phyloP scores from a whole-genome alignment of 1,284 basidiomycete species.

The Psilocybe mexicana region DNA sequence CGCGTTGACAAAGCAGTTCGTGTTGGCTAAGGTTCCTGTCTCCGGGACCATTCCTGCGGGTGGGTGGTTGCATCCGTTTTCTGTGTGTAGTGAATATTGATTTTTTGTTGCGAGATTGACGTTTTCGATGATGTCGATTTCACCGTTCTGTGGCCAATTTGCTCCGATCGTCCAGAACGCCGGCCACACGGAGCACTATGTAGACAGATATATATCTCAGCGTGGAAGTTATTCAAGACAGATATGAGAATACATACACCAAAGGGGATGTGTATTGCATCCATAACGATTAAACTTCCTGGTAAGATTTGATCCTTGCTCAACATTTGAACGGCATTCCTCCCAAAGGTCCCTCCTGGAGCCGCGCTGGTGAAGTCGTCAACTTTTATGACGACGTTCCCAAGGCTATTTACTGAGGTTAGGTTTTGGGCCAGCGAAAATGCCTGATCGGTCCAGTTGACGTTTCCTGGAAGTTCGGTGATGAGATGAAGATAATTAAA shows the following conservation, averaged over 20 bases:
- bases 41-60: slow-evolving; percentile 38
- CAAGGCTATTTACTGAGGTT: slow-evolving; percentile 12
- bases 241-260: neutral
- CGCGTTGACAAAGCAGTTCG: slow-evolving; percentile 2
- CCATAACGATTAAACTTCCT: slow-evolving; percentile 10
- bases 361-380: slow-evolving; percentile 23
- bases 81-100: slow-evolving; percentile 11
- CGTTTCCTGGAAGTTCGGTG: neutral
- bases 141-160: slow-evolving; percentile 48
- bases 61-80: slow-evolving; percentile 8
- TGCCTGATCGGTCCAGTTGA: neutral
- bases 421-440: slow-evolving; percentile 6
- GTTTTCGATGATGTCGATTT: slow-evolving; percentile 13
- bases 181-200: slow-evolving; percentile 25
- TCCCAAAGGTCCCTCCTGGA: slow-evolving; percentile 9
- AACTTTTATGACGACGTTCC: slow-evolving; percentile 18
- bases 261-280: slow-evolving; percentile 10
- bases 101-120: slow-evolving; percentile 10
- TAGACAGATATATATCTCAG: neutral
- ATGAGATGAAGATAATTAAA: neutral
- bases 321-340: slow-evolving; percentile 16
- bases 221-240: neutral
- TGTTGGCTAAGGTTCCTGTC: slow-evolving; percentile 47
- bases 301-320: slow-evolving; percentile 7
- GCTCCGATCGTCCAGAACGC: slow-evolving; percentile 29